Evolutionary conservation across 768 basidiomycete species (phyloP), one percentile per base, ranked within the genome.

Genomic region (Trametes cubensis): DNA sequence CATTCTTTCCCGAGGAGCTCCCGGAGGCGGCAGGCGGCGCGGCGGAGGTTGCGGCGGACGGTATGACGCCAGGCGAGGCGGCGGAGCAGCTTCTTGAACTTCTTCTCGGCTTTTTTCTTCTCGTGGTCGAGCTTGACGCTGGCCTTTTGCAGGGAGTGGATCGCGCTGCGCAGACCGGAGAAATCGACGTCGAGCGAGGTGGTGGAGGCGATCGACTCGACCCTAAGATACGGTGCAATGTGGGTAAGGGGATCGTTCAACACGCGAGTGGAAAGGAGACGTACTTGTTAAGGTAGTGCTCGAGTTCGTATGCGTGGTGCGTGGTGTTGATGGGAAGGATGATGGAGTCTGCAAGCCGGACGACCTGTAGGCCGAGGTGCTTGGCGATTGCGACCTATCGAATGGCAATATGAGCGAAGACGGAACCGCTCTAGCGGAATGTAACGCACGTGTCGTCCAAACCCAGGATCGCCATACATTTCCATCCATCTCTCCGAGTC

Each of bases 281-380:
- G 11, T 60, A 85, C 86, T 78, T 77, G 52, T 80, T 69, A 3
- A 87, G 76, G 69, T 89, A 88, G 20, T 65, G 68, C 49, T 73
- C 77, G 23, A 89, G 76, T 62, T 87, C 82, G 39, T 77, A 70
- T 0, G 86, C 73, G 65, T 89, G 88, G 70, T 88, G 84, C 0
- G 87, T 89, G 8, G 87, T 87, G 70, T 89, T 89, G 64, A 89
- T 72, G 1, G 88, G 88, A 21, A 89, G 75, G 20, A 88, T 69
- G 47, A 87, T 71, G 21, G 80, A 75, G 58, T 83, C 80, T 4
- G 83, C 76, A 4, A 88, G 59, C 41, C 86, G 78, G n/a, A 89
- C 70, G 5, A 79, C 71, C 65, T 82, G 75, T 34, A 88, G 71
- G 21, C 87, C 86, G 14, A 85, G 71, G 62, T 83, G 78, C 66